Base-by-base conservation (phyloP, 2,329 filamentous ascomycete species). In the Aspergillus novofumigatus region DNA sequence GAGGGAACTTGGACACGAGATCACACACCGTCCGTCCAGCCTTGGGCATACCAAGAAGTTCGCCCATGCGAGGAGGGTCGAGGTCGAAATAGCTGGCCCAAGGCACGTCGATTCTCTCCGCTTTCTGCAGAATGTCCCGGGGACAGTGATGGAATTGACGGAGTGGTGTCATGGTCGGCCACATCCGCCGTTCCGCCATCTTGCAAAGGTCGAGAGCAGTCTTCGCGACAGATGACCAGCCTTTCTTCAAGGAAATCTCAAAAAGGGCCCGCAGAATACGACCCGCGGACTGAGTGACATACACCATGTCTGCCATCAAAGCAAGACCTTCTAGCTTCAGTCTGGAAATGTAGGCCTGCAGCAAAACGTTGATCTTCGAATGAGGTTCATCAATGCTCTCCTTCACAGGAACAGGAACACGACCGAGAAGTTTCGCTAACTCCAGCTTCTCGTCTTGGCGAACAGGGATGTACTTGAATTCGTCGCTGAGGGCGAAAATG, bases 121-220 rank as follows among this genome's bases (percentile, higher is more conserved):
- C 89, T 76, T 97, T 97, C 64, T 91, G 87, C 51, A 97, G 80
- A 53, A 97, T 90, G 57, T 97, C 93, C 44, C 86, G 81, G 3
- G 92, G 86, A 69, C 92, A 96, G 42, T 80, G 78, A 3, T 89
- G 85, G 70, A 99, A 99, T 69, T 99, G 94, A 54, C 94, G 86
- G 32, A 99, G 81, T 10, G 95, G 94, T 41, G 91, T 91, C 94
- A 97, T 99, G 5, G 93, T 97, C 14, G 93, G 92, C 94, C 94
- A 99, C 95, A 99, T 99, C 51, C 95, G 85, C 81, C 96, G 96
- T 79, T 99, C 94, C 0, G 93, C 94, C 91, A 96, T 97, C 79
- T 99, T 99, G 78, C 95, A 99, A 53, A 99, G 83, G 67, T 96
- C 91, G 45, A 99, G 80, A 0, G 94, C 92, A 60, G 89, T 91